Percentiles rank a stretch among this genome's conserved stretches.
phyloP scores from a whole-genome alignment of 2,329 filamentous ascomycete genomes.

The Cordyceps militaris region DNA sequence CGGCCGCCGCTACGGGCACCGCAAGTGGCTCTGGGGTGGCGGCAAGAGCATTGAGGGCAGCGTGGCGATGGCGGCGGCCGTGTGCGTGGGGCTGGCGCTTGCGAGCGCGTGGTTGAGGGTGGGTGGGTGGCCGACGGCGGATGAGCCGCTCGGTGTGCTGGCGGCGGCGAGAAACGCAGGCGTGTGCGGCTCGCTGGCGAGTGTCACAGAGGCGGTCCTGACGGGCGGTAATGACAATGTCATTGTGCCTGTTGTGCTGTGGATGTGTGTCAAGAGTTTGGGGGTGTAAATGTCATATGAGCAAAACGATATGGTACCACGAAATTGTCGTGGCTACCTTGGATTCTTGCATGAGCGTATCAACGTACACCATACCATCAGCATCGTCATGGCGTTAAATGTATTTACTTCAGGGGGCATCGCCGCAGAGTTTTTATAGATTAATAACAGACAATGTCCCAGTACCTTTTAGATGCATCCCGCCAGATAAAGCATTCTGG shows the following conservation, averaged over 20 bases:
- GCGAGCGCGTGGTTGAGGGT: slow-evolving; percentile 68
- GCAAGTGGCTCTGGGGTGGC: slow-evolving; percentile 95
- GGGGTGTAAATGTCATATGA: slow-evolving; percentile 36
- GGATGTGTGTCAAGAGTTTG: slow-evolving; percentile 81
- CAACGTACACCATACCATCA: not conserved
- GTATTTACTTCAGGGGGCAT: not conserved
- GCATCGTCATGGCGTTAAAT: not conserved
- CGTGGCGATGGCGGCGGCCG: slow-evolving; percentile 72
- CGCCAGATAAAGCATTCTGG: not conserved
- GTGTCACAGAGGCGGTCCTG: slow-evolving; percentile 87
- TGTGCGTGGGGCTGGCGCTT: slow-evolving; percentile 64
- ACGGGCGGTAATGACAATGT: slow-evolving; percentile 99
- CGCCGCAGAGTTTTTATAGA: not conserved
- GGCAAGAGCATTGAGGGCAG: slow-evolving; percentile 91
- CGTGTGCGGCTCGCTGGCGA: slow-evolving; percentile 71
- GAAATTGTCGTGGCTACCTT: not conserved
- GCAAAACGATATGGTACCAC: not conserved
- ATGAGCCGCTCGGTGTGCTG: slow-evolving; percentile 31
- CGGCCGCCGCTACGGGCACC: slow-evolving; percentile 74
- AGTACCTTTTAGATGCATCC: not conserved
- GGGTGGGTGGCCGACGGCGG: slow-evolving; percentile 62
- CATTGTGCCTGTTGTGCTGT: slow-evolving; percentile 85
- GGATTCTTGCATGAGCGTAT: not conserved
- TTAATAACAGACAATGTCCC: not conserved
- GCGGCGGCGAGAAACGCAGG: slow-evolving; percentile 55